Evolutionary conservation across 768 basidiomycete species (phyloP).

Genomic region (Kwoniella botswanensis): DNA sequence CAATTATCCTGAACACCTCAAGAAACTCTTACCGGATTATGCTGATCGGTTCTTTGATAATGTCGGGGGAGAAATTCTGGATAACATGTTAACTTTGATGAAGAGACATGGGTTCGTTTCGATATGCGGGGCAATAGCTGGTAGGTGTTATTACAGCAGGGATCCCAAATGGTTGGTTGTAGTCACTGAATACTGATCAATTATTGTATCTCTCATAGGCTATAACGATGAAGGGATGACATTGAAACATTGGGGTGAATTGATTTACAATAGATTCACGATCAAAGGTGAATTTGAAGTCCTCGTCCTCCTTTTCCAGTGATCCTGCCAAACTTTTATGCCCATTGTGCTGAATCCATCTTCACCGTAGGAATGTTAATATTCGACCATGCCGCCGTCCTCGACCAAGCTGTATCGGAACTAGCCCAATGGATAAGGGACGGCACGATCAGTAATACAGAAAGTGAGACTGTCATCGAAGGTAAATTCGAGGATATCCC

Average conservation of each 20-base stretch:
- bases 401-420: conserved; percentile 25
- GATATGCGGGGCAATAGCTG: conserved; percentile 22
- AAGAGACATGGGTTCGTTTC: conserved; percentile 21
- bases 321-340: neutral
- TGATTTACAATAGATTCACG: conserved; percentile 43
- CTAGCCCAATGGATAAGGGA: conserved; percentile 37
- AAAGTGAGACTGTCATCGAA: conserved; percentile 42
- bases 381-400: conserved; percentile 30
- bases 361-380: conserved; percentile 30
- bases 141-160: conserved; percentile 12
- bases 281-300: conserved; percentile 39
- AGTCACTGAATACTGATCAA: neutral
- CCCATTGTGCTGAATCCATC: neutral
- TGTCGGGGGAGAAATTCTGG: conserved; percentile 36
- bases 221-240: conserved; percentile 18
- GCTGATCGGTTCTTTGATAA: conserved; percentile 32
- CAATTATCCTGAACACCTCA: conserved; percentile 35
- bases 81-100: conserved; percentile 28
- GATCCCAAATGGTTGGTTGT: too few relatives aligned
- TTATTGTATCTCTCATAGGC: neutral
- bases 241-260: conserved; percentile 34
- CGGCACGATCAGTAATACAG: conserved; percentile 39
- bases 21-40: conserved; percentile 13
- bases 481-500: conserved; percentile 52
- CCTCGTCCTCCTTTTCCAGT: too few relatives aligned